Base-by-base conservation (phyloP, 306 rosid genomes). In the Vigna reflexopilosa region DNA sequence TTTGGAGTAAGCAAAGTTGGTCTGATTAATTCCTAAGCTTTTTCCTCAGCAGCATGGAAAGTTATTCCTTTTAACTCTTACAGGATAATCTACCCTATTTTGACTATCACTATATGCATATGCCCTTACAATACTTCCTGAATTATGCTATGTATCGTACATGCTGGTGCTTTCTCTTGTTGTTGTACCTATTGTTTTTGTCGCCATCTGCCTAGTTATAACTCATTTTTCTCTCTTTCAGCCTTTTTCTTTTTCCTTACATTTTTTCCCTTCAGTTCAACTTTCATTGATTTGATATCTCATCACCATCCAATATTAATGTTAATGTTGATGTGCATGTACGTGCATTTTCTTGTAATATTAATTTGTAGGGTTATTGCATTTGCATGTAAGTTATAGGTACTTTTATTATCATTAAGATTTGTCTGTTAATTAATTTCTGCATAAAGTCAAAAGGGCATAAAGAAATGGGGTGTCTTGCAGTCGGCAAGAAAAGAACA, bases 31-130 rank as follows among this genome's bases (percentile, higher is more conserved):
- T 75, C 72, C 16, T 54, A 80, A 22, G 51, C 72, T 75, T 56
- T 47, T 63, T 71, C 42, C 34, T 0, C 70, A 54, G 34, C 59
- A 62, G 0, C 16, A 38, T 40, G 72, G 0, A 82, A 70, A 63
- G 54, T 76, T 82, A 82, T 82, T 82, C 82, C 79, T 77, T 82
- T 77, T 82, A 82, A 71, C 79, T 64, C 56, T 82, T 77, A 64
- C 64, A 45, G 16, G 58, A 52, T 77, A 49, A 32, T 50, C 68
- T 54, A 20, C 24, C 34, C 32, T 34, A 58, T 70, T 26, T 9
- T 38, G 70, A 64, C 70, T 63, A 51, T 38, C 57, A 22, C 20
- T 79, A 22, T 61, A 12, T 49, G 24, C 10, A 40, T 61, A 30
- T 54, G 55, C 56, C 20, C 59, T 36, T 64, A 71, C 66, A 64